A percentile compares a stretch with the other conserved stretches of the same genome.
These are phyloP conservation scores for Amorphotheca resinae DNA, from an alignment of 495 filamentous ascomycete genomes.

Conservation along the genomic window DNA sequence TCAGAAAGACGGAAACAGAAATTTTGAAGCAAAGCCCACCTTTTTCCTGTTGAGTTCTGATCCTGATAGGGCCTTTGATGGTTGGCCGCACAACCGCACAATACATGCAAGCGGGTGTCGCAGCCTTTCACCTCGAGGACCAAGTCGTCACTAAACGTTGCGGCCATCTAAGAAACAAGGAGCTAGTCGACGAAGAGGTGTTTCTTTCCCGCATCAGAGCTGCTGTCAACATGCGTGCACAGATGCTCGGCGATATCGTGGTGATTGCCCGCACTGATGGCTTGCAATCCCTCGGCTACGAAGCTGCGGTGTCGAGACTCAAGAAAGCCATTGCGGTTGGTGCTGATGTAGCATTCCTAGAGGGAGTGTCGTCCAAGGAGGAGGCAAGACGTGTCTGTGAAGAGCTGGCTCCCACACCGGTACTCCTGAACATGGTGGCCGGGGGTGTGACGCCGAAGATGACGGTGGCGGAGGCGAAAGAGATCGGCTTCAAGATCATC, in stretches of 20 bases:
- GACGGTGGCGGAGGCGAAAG: conserved; percentile 40
- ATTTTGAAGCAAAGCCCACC: no score
- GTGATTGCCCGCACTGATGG: conserved; percentile 61
- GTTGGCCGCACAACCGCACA: conserved; percentile 49
- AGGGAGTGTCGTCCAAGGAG: conserved; percentile 47
- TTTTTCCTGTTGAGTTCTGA: no score
- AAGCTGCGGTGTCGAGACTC: conserved; percentile 43
- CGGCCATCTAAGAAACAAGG: conserved; percentile 48
- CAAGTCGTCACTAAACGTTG: conserved; percentile 54
- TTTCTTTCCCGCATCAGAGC: conserved; percentile 43
- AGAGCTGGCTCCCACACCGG: conserved; percentile 42
- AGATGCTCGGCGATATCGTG: conserved; percentile 38
- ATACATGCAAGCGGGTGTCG: conserved; percentile 52
- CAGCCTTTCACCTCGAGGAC: conserved; percentile 61
- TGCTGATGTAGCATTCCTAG: conserved; percentile 52
- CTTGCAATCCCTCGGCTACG: conserved; percentile 48
- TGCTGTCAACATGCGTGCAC: conserved; percentile 31
- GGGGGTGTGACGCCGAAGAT: conserved; percentile 47
- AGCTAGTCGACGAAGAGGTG: conserved; percentile 38
- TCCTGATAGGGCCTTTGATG: conserved; percentile 44
- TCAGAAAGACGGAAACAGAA: no score
- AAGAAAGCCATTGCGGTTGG: conserved; percentile 43
- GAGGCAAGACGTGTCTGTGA: conserved; percentile 37
- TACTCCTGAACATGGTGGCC: conserved; percentile 51
- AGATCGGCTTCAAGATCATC: conserved; percentile 50